Base-by-base conservation (phyloP, 176 grass and related monocot species). In the Aegilops longissima region DNA sequence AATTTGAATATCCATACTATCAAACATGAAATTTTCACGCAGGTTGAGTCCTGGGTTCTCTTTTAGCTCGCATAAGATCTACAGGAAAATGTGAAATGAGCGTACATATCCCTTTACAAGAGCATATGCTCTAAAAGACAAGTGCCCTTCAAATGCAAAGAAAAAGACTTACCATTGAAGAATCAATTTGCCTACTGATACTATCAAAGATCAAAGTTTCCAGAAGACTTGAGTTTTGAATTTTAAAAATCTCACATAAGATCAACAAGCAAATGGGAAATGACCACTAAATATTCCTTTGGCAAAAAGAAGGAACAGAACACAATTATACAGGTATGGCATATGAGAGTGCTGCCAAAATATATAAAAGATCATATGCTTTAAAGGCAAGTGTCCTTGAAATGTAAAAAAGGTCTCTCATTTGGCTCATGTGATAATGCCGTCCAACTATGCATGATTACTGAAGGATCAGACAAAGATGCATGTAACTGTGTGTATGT, bases 51-150 rank as follows among this genome's bases (percentile, higher is more conserved):
- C 27, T 47, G 14, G 49, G 38, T 51, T 4, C 9, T 36, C 12
- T 72, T 51, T 16, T 51, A 51, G 47, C 47, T 51, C 13, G 40
- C 40, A 40, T 6, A 82, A 47, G 6, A 78, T 36, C 62, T 49
- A 66, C 11, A 63, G 33, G 31, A 90, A 90, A 78, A 72, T 73
- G 64, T 31, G 30, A 82, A 82, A 3, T 51, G 11, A 67, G 6
- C 2, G 5, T 9, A 63, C 42, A 58, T 85, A n/a, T 29, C 61
- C 52, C 58, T 83, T 29, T 30, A 61, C 40, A 72, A 80, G 12
- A 80, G 14, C 7, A 80, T 42, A 30, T 71, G 9, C 52, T 59
- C 8, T 14, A 78, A 21, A 13, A 5, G 49, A 24, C 30, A 38
- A 34, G 16, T 80, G 33, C 31, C 27, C 23, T 17, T 62, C 2